Evolutionary conservation across 371 early-diverging fungal species (phyloP).

Genomic region (Chytridiales sp.): DNA sequence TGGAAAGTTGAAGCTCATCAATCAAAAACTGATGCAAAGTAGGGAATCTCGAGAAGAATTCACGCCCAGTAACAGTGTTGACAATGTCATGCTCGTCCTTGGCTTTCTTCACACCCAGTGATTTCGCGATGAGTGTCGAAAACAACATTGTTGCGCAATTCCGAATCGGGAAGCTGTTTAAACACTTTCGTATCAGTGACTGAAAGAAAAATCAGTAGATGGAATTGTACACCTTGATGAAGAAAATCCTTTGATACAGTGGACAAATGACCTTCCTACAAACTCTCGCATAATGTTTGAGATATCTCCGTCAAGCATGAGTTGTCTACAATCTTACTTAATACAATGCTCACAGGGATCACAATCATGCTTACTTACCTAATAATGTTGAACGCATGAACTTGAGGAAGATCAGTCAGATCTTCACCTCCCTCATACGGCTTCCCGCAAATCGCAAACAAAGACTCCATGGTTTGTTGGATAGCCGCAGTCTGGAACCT

Average conservation of each 20-base stretch:
- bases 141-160: constrained; percentile 94
- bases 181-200: constrained; percentile 4
- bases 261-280: constrained; percentile 69
- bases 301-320: constrained; percentile 80
- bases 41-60: constrained; percentile 87
- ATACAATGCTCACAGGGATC: too few species aligned
- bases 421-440: constrained; percentile 29
- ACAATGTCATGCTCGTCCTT: constrained; percentile 66
- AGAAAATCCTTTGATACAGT: constrained; percentile 77
- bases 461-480: constrained; percentile 61
- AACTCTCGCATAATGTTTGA: constrained; percentile 70
- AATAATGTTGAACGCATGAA: constrained; percentile 88
- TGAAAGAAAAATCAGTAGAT: constrained; percentile 13
- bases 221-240: constrained; percentile 32
- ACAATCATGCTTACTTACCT: constrained; percentile 42
- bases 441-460: constrained; percentile 58
- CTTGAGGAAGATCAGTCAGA: constrained; percentile 45
- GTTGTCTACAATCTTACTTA: constrained; percentile 29
- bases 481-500: constrained; percentile 59
- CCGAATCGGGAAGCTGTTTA: constrained; percentile 82
- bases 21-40: constrained; percentile 74
- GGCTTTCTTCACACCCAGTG: constrained; percentile 71
- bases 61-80: constrained; percentile 82
- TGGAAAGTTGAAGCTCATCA: too few species aligned
- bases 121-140: constrained; percentile 76